Percentiles rank a stretch among this genome's conserved stretches.
Conservation (phyloP, 1,139 yeast species). For the Lodderomyces orthopsilosis region DNA sequence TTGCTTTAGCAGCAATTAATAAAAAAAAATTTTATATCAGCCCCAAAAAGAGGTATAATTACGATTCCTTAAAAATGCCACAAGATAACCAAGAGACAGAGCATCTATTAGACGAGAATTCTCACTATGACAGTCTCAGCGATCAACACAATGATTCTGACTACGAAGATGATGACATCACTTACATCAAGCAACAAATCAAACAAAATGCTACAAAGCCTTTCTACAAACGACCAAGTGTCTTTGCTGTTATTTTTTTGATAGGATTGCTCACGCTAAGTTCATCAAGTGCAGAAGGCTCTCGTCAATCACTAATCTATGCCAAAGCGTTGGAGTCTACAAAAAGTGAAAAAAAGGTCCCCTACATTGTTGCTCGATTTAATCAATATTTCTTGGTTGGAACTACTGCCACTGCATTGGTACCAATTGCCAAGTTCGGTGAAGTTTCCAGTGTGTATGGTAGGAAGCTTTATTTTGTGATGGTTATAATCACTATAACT, state of each 20-base stretch:
- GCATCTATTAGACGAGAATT: not conserved
- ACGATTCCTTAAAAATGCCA: not conserved
- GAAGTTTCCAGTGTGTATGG: constrained; percentile 64
- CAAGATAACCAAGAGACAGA: not conserved
- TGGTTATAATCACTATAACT: constrained; percentile 26
- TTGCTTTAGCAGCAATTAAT: not conserved
- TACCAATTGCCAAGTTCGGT: constrained; percentile 50
- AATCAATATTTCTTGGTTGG: constrained; percentile 23
- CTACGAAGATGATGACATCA: not conserved
- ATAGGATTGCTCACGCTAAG: constrained; percentile 27
- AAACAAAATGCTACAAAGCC: constrained; percentile 1
- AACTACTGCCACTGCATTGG: constrained; percentile 25
- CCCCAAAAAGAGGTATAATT: not conserved
- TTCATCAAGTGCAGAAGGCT: constrained; percentile 26
- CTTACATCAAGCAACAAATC: not conserved
- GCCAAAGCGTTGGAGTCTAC: constrained; percentile 4
- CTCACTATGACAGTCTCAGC: not conserved
- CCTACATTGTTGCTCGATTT: constrained; percentile 31
- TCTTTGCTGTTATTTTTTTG: constrained; percentile 27
- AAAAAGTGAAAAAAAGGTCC: constrained; percentile 26
- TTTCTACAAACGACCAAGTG: constrained; percentile 25
- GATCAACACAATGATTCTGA: not conserved
- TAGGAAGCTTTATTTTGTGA: constrained; percentile 40
- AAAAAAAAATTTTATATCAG: not conserved
- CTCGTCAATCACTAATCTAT: constrained; percentile 17